Evolutionary conservation across 345 rosid genomes (phyloP).

Genomic region (Boechera divaricarpa): DNA sequence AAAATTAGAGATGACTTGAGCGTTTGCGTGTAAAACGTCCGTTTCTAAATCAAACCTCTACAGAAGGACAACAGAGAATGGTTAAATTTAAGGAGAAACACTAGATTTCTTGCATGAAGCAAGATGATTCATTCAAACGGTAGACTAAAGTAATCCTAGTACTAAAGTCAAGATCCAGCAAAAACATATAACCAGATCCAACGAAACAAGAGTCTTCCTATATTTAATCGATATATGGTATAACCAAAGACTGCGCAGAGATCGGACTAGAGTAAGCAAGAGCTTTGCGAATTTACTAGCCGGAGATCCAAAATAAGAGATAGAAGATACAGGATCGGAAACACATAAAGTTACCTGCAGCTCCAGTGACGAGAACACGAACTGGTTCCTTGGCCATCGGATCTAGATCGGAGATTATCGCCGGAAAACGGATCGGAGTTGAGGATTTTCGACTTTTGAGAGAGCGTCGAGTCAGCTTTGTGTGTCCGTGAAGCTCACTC

Average conservation of each 20-base stretch:
- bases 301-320: slow-evolving; percentile 23
- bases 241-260: slow-evolving; percentile 26
- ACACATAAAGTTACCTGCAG: slow-evolving; percentile 70
- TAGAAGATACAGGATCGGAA: slow-evolving; percentile 9
- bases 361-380: slow-evolving; percentile 98
- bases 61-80: neutral
- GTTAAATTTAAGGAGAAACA: neutral
- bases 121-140: neutral
- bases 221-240: neutral
- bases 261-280: slow-evolving; percentile 21
- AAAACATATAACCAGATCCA: slow-evolving; percentile 13
- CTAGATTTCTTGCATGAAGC: neutral
- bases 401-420: slow-evolving; percentile 38
- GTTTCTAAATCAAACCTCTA: slow-evolving; percentile 1
- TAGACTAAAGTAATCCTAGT: neutral
- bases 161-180: slow-evolving; percentile 15
- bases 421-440: slow-evolving; percentile 37
- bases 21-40: neutral
- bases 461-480: slow-evolving; percentile 7
- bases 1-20: too few relatives aligned
- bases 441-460: neutral
- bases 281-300: slow-evolving; percentile 2
- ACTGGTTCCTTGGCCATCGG: slow-evolving; percentile 91
- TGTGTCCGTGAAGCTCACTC: slow-evolving; percentile 39
- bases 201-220: neutral